Base-by-base conservation (phyloP, 257 asterid species). In the Gentiana straminea region DNA sequence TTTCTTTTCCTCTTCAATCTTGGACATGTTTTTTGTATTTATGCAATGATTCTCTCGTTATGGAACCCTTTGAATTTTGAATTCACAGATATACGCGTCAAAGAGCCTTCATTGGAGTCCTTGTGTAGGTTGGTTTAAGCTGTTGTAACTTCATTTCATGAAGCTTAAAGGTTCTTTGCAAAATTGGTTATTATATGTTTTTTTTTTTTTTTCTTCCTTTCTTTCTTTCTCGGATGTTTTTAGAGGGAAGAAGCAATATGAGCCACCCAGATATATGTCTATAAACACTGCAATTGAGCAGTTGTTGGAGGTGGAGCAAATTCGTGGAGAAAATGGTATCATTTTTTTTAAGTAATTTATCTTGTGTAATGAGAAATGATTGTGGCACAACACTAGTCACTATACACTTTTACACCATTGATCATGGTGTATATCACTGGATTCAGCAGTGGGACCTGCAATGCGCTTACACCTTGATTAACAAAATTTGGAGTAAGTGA, bases 191-290 rank as follows among this genome's bases (percentile, higher is more conserved):
- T 3, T 55, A 38, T 45, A 38, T 24, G 11, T 3, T 32, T 7
- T 49, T 13, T 44, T 60, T 45, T 41, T 43, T 57, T 13, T 58
- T 49, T 43, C 45, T 47, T n/a, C n/a, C n/a, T n/a, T 44, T 60
- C 49, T 41, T 43, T 57, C 32, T 58, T 49, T 43, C 45, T 47
- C 59, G 48, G 55, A 49, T 43, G 33, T 55, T 64, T 61, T 67
- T 72, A 90, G 94, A 80, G 94, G 95, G 58, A 87, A 81, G 68
- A 91, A 84, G 70, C 79, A 73, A 49, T 88, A 92, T 45, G 97
- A 88, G 71, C 91, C 95, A 13, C 84, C 99, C 6, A 81, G 86
- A 67, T 88, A 75, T 69, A 88, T 92, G 99, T 73, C 95, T 24
- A 72, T 85, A 73, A 75, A 74, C 74, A 81, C 87, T 51, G 95